Evolutionary conservation across 2,329 filamentous ascomycete genomes (phyloP), one percentile per base, ranked within the genome.

Genomic region (Botrytis medusae): DNA sequence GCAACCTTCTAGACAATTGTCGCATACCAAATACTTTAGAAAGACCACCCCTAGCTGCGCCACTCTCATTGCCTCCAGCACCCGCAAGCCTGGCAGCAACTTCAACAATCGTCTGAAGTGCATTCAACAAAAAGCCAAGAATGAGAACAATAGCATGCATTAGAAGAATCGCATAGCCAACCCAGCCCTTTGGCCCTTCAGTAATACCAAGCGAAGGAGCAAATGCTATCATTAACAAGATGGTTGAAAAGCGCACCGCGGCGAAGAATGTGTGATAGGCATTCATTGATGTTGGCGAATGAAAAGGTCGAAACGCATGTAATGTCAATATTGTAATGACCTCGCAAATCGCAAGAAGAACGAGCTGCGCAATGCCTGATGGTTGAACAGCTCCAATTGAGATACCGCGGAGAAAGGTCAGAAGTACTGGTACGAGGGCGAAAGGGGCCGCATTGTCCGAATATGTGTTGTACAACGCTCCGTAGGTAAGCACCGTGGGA

Each of bases 401-500:
- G 76, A 98, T 90, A 73, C 94, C 95, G 48, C 95, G 91, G 74
- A 97, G 85, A 80, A 97, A 90, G 7, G 92, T 97, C 74, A 98
- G 86, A 48, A 97, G 85, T 25, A 97, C 90, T 1, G 95, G 95
- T 32, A 98, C 90, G 60, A 97, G 87, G 10, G 95, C 94, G 82
- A 97, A 99, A 0, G 93, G 91, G 12, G 95, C 93, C 0, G 94
- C 94, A 81, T 95, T 93, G 81, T 99, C 96, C 37, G 93, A 96
- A 82, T 97, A 98, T 0, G 96, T 99, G 83, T 99, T 99, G 83
- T 99, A 99, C 12, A 99, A 85, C 8, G 96, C 94, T 0, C 96
- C 96, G 78, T 97, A 98, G 1, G 94, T 87, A 3, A 99, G 86
- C 14, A 98, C 90, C 0, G 94, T 98, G 10, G 94, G 90, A 67